phyloP scores from a whole-genome alignment of 208 protist genomes.

The Trypanosoma lewisi region DNA sequence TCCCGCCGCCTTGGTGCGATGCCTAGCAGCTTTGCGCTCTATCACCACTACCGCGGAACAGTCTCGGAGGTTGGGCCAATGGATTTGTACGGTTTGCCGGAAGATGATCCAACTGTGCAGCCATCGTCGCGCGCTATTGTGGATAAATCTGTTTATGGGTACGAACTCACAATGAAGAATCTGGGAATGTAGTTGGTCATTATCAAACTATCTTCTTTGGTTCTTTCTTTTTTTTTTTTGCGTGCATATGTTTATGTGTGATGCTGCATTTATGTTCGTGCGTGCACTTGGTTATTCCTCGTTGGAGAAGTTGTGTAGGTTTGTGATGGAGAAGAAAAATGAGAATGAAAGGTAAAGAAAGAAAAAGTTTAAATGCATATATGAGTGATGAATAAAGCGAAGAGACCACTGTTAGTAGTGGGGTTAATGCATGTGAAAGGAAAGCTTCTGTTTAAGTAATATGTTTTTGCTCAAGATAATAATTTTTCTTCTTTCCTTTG shows the following conservation, averaged over 20 bases:
- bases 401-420: too few species aligned
- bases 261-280: not conserved
- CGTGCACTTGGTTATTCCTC: not conserved
- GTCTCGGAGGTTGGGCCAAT: conserved; percentile 56
- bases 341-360: not conserved
- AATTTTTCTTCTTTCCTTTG: too few species aligned
- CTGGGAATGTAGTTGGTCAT: conserved; percentile 35
- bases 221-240: conserved; percentile 3
- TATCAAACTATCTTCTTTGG: not conserved
- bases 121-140: conserved; percentile 72
- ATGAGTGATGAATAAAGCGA: not conserved
- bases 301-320: not conserved
- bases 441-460: not conserved
- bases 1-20: conserved; percentile 70
- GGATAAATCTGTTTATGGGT: conserved; percentile 75
- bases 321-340: not conserved
- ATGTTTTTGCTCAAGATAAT: not conserved
- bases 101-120: conserved; percentile 87
- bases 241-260: not conserved
- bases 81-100: conserved; percentile 76
- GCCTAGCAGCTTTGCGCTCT: conserved; percentile 73
- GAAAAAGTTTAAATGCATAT: not conserved
- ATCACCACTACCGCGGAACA: conserved; percentile 77
- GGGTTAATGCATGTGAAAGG: not conserved
- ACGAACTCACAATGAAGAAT: conserved; percentile 86